Evolutionary conservation across 2,329 filamentous ascomycete species (phyloP), one percentile per base, ranked within the genome.

Genomic region (Penicillium sp.): DNA sequence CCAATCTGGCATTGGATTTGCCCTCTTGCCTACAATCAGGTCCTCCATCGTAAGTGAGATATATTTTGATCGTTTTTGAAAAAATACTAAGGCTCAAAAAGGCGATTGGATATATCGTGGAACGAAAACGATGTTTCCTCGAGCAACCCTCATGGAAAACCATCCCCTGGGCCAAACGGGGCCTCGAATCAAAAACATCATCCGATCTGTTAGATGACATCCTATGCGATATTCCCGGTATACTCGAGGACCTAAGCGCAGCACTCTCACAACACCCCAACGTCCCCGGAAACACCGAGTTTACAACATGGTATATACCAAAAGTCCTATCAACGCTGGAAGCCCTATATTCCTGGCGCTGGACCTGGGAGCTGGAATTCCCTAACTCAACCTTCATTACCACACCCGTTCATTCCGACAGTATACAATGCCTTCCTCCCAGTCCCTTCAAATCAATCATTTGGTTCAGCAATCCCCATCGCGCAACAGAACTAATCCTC

Each of bases 81-180:
- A 3, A 27, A 9, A 29, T 13, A 16, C 4, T 10, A 3, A 18
- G 3, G 1, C 16, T 21, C 50, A 9, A 5, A 8, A 3, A 60
- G 57, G 18, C 53, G 1, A 24, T 56, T 2, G 56, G 52, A 22
- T 53, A 52, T 14, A 40, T 59, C 11, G 27, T 59, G 16, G 48
- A 59, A 14, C 54, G 56, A 6, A 59, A 61, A 48, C 52, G 42
- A 24, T 59, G 52, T n/a, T 59, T 61, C 14, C 43, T 61, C 9
- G 59, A 56, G 44, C 36, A 48, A 2, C 38, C 13, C 11, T 52
- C 53, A 13, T 59, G 59, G 56, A 61, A 59, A 50, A 59, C 48
- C 11, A 52, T 59, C 6, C 56, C 54, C 1, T 59, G 56, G 54
- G 54, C 27, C 3, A 38, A 51, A 14, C 16, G 21, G 6, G 59